Conservation (phyloP, 2,329 filamentous ascomycete genomes). For the Parastagonospora avenae region DNA sequence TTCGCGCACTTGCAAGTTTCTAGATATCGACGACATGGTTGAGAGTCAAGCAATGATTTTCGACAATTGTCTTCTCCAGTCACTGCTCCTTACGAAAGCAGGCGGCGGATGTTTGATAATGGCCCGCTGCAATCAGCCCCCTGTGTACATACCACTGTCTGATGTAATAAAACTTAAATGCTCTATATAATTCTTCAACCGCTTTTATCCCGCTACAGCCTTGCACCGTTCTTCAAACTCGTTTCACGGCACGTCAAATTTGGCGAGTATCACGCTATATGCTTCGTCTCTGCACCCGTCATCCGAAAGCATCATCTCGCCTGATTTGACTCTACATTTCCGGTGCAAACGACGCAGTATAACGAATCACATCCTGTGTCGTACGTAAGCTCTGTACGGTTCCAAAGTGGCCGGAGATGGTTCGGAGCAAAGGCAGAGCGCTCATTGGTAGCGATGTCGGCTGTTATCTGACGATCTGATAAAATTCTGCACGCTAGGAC, state of each 20-base stretch:
- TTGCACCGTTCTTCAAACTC: too few species aligned
- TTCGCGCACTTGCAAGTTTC: not conserved
- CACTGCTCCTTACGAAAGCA: too few species aligned
- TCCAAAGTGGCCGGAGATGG: slow-evolving; percentile 18
- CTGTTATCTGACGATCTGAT: slow-evolving; percentile 25
- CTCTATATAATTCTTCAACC: too few species aligned
- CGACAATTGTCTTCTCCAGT: too few species aligned
- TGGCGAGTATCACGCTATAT: too few species aligned
- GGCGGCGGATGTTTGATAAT: too few species aligned
- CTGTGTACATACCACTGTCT: too few species aligned
- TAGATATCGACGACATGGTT: not conserved
- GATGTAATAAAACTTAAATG: too few species aligned
- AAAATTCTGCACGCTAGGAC: slow-evolving; percentile 3
- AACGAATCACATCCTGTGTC: not conserved
- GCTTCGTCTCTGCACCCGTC: too few species aligned
- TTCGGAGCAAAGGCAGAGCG: slow-evolving; percentile 7
- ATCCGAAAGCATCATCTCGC: not conserved
- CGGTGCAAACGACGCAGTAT: not conserved
- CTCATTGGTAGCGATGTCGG: slow-evolving; percentile 19
- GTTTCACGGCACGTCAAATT: too few species aligned
- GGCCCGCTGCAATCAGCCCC: too few species aligned
- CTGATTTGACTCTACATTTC: not conserved
- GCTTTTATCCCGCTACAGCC: too few species aligned
- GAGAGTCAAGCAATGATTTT: not conserved
- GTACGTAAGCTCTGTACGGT: slow-evolving; percentile 1